Percentiles rank a stretch among this genome's conserved stretches.
Evolutionary conservation across 1,284 basidiomycete genomes (phyloP).

Genomic region (Marasmius fiardii): DNA sequence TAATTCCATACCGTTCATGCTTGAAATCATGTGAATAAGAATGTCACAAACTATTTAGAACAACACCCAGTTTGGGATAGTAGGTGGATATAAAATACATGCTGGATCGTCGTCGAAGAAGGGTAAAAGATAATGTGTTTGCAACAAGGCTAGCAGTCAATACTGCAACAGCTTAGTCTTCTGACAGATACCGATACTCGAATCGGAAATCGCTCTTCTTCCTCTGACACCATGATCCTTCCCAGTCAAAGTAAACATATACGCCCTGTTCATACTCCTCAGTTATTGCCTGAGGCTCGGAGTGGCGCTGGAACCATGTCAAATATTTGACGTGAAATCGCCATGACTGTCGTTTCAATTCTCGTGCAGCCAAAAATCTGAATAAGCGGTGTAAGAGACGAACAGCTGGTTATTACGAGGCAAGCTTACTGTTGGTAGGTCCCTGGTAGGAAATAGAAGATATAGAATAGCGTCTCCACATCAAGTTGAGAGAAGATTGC

Average conservation of each 20-base stretch:
- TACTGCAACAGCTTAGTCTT: constrained; percentile 52
- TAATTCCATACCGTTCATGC: background rate
- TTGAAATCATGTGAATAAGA: too few species aligned
- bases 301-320: constrained; percentile 99
- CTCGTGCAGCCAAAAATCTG: constrained; percentile 94
- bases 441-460: constrained; percentile 97
- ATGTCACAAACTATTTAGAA: background rate
- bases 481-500: constrained; percentile 91
- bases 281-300: constrained; percentile 98
- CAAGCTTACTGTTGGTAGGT: constrained; percentile 90
- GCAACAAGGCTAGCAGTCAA: background rate
- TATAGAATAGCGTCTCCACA: constrained; percentile 97
- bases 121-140: constrained; percentile 4
- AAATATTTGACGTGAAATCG: constrained; percentile 99
- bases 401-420: constrained; percentile 6
- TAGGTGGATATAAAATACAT: background rate
- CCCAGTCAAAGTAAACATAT: constrained; percentile 97
- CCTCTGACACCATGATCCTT: constrained; percentile 96
- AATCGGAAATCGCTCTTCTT: constrained; percentile 99
- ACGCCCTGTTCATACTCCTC: constrained; percentile 99
- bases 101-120: background rate
- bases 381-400: constrained; percentile 1
- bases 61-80: background rate
- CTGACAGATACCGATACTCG: constrained; percentile 88
- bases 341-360: constrained; percentile 98